Base-by-base conservation (phyloP, 495 filamentous ascomycete genomes). In the Neurospora sp. region DNA sequence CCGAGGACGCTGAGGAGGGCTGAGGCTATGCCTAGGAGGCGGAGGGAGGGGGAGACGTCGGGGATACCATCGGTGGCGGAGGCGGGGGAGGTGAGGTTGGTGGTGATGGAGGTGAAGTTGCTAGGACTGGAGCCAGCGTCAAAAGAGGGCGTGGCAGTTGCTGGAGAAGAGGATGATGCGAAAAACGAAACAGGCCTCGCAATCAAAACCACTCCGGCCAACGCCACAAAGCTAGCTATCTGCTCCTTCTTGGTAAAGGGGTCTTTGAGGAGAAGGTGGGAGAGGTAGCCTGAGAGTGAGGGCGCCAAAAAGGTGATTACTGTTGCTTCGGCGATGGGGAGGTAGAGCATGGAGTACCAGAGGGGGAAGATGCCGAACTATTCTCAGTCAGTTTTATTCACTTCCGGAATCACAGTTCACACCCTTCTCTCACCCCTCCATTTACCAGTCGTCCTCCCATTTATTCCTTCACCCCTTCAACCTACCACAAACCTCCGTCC, bases 241-340 rank as follows among this genome's bases (percentile, higher is more conserved):
- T 94, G 90, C 78, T 97, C 93, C 9, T 86, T 88, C 23, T 89
- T 84, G 0, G 92, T 94, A 79, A 94, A 98, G 0, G 92, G 91
- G 76, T 97, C 92, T 31, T 85, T 84, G 66, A 92, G 84, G 20
- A 97, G 83, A 23, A 94, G 79, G 18, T 91, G 92, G 79, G 94
- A 97, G 12, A 90, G 90, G 79, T 93, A 97, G 70, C 93, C 92
- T n/a, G 92, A 87, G 3, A 97, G 85, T 18, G 90, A 90, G 0
- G 96, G 96, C 0, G 92, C 89, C 1, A 98, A 87, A 78, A 98
- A 98, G 62, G 93, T 97, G 62, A 98, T 90, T 0, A 98, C 96
- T 0, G 93, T 97, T 12, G 96, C 94, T 77, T 98, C 95, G 6
- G 93, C 91, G 0, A 98, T 85, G 2, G 94, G 92, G 4, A 98